phyloP scores from a whole-genome alignment of 768 basidiomycete species.

The Macrocybe gigantea region DNA sequence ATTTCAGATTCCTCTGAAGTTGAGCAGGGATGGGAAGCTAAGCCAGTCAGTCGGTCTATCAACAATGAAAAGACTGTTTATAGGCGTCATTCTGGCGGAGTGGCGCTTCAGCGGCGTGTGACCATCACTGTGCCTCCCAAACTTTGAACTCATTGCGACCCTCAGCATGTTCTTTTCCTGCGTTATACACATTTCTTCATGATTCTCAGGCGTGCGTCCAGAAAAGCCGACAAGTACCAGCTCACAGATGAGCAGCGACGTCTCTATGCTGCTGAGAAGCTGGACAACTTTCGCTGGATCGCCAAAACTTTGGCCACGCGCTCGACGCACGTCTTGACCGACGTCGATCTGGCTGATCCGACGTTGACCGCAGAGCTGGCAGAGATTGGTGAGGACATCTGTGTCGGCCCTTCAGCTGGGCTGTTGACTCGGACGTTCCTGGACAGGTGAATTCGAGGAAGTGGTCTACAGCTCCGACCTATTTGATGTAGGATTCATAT shows the following conservation, averaged over 20 bases:
- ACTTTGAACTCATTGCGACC: too few relatives aligned
- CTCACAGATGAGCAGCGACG: slow-evolving; percentile 36
- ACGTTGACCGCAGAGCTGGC: slow-evolving; percentile 32
- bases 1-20: too few relatives aligned
- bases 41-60: too few relatives aligned
- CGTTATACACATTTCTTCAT: too few relatives aligned
- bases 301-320: slow-evolving; percentile 40
- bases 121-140: too few relatives aligned
- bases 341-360: slow-evolving; percentile 32
- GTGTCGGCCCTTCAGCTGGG: not conserved
- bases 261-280: slow-evolving; percentile 48
- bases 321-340: slow-evolving; percentile 36
- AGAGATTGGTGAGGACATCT: slow-evolving; percentile 31
- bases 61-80: too few relatives aligned
- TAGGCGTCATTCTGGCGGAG: too few relatives aligned
- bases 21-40: too few relatives aligned
- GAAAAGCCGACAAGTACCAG: not conserved
- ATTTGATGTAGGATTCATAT: slow-evolving; percentile 28
- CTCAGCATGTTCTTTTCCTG: too few relatives aligned
- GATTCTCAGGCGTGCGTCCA: too few relatives aligned
- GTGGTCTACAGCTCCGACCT: slow-evolving; percentile 39
- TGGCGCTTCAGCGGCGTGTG: too few relatives aligned
- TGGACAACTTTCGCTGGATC: slow-evolving; percentile 53
- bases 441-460: slow-evolving; percentile 50
- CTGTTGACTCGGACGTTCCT: not conserved